phyloP scores from a whole-genome alignment of 192 early-diverging fungal genomes.

The Rhizoclosmatium sp. region DNA sequence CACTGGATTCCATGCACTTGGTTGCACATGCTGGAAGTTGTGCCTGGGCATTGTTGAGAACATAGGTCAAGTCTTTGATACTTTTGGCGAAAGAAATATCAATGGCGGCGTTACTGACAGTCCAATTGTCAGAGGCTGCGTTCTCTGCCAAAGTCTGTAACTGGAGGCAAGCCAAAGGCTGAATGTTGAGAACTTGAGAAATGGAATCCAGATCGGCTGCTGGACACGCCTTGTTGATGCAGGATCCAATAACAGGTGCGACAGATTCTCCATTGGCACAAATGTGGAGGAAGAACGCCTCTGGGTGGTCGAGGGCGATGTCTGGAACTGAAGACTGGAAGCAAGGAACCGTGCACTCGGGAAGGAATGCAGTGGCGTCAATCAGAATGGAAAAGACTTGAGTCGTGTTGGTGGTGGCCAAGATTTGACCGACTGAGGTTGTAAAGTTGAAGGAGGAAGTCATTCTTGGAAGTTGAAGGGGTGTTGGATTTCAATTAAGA shows the following conservation, averaged over 20 bases:
- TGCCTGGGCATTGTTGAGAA: neutral
- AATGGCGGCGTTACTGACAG: neutral
- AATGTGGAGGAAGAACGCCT: neutral
- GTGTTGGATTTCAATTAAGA: neutral
- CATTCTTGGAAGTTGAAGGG: neutral
- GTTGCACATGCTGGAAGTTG: neutral
- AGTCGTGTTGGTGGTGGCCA: neutral
- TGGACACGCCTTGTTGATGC: neutral
- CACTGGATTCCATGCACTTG: neutral
- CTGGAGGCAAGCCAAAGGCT: constrained; percentile 2
- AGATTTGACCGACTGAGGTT: neutral
- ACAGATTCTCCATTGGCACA: neutral
- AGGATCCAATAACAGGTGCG: neutral
- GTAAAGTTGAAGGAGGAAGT: neutral
- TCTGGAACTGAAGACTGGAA: neutral
- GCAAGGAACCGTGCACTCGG: neutral
- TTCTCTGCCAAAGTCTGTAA: neutral
- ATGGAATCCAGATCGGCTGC: neutral
- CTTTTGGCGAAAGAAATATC: neutral
- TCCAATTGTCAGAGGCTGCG: neutral
- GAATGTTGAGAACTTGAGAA: neutral
- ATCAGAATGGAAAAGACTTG: neutral
- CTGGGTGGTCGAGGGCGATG: neutral
- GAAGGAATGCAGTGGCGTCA: neutral
- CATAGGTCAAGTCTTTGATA: neutral